Evolutionary conservation across 768 basidiomycete species (phyloP).

Genomic region (Macrocybe gigantea): DNA sequence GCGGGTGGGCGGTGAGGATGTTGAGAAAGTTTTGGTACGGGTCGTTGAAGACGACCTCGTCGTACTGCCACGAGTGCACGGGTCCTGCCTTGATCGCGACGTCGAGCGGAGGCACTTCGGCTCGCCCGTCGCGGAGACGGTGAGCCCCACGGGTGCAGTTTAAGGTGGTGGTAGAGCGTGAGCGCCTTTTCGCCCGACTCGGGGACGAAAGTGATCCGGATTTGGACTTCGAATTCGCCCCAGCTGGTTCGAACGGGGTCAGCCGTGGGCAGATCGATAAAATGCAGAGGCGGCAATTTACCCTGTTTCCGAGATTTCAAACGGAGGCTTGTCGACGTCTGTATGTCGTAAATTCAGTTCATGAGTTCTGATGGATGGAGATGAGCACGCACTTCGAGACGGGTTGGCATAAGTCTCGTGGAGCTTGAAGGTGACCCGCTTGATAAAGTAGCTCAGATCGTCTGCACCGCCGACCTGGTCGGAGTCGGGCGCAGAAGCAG

Average conservation of each 20-base stretch:
- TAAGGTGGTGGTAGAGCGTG: slow-evolving; percentile 86
- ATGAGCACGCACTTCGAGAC: slow-evolving; percentile 63
- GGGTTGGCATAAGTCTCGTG: slow-evolving; percentile 96
- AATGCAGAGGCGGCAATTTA: slow-evolving; percentile 20
- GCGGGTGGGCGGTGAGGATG: slow-evolving; percentile 74
- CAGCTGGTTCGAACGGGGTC: slow-evolving; percentile 45
- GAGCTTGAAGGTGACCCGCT: slow-evolving; percentile 93
- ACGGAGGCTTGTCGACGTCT: slow-evolving; percentile 93
- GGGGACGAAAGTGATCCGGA: slow-evolving; percentile 81
- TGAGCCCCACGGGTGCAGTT: slow-evolving; percentile 78
- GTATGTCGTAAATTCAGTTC: slow-evolving; percentile 4
- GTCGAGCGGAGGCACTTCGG: slow-evolving; percentile 63
- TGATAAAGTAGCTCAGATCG: slow-evolving; percentile 87
- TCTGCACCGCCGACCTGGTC: slow-evolving; percentile 87
- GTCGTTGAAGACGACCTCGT: slow-evolving; percentile 95
- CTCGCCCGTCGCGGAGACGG: slow-evolving; percentile 41
- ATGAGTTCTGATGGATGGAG: slow-evolving; percentile 1
- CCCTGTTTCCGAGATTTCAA: slow-evolving; percentile 96
- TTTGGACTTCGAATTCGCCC: slow-evolving; percentile 98
- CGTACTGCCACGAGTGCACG: slow-evolving; percentile 98
- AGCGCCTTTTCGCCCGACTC: slow-evolving; percentile 92
- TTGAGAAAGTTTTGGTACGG: slow-evolving; percentile 85
- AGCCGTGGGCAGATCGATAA: not conserved
- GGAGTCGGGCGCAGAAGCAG: slow-evolving; percentile 65
- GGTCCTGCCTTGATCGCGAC: slow-evolving; percentile 63